A percentile compares a stretch with the other conserved stretches of the same genome.
Evolutionary conservation across 2,329 filamentous ascomycete genomes (phyloP).

Genomic region (Epichloe gansuensis): DNA sequence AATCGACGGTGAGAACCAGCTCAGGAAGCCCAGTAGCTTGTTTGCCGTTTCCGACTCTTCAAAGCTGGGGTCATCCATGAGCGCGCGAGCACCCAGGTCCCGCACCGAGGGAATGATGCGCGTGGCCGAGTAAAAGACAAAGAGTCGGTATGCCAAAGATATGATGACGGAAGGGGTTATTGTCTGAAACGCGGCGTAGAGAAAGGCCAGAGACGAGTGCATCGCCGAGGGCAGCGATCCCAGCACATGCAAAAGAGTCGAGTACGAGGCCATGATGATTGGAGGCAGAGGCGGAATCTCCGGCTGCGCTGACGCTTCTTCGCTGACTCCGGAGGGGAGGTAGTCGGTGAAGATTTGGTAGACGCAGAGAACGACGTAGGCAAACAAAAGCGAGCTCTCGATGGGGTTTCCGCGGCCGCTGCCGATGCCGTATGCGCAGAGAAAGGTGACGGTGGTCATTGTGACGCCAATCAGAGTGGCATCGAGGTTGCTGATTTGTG

Average conservation of each 20-base stretch:
- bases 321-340: slow-evolving; percentile 58
- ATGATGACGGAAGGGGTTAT: slow-evolving; percentile 95
- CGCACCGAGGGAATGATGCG: slow-evolving; percentile 90
- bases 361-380: slow-evolving; percentile 94
- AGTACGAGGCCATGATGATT: slow-evolving; percentile 97
- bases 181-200: slow-evolving; percentile 85
- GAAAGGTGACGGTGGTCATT: slow-evolving; percentile 82
- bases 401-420: slow-evolving; percentile 90
- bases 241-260: slow-evolving; percentile 73
- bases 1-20: slow-evolving; percentile 90
- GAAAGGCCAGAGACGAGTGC: slow-evolving; percentile 71
- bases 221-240: slow-evolving; percentile 73
- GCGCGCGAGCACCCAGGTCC: slow-evolving; percentile 68
- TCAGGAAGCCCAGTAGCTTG: slow-evolving; percentile 68
- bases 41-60: slow-evolving; percentile 77
- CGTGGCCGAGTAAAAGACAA: slow-evolving; percentile 90
- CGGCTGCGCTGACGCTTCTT: slow-evolving; percentile 46
- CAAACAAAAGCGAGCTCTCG: slow-evolving; percentile 88
- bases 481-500: slow-evolving; percentile 83
- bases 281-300: slow-evolving; percentile 94
- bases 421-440: slow-evolving; percentile 87
- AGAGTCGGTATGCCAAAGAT: slow-evolving; percentile 81
- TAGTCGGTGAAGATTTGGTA: slow-evolving; percentile 99
- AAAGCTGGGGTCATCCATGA: slow-evolving; percentile 73
- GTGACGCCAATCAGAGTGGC: slow-evolving; percentile 85